Base-by-base conservation (phyloP, 441 rosid genomes). In the Populus hybrid region DNA sequence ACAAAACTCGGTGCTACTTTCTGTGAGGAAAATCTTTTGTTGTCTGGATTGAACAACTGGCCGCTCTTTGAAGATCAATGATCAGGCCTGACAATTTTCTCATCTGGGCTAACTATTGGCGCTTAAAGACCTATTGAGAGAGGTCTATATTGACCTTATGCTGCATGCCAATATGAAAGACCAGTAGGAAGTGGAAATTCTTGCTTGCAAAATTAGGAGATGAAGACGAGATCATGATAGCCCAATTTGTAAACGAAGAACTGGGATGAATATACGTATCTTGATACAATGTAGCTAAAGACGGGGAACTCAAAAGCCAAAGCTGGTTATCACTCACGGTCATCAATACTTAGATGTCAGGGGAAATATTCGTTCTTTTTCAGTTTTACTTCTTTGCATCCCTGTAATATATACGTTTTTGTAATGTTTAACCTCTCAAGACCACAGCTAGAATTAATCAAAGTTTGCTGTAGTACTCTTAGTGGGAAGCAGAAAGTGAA, bases 1-100 rank as follows among this genome's bases (percentile, higher is more conserved):
- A 64, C 74, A 36, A 79, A 83, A 80, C 77, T 82, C 29, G 61
- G 81, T 68, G 76, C 66, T 50, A 35, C 42, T 26, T 77, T 76
- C 42, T 23, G 42, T 16, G 78, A 71, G 42, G 79, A 80, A 74
- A 69, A 69, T 21, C 45, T 66, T 74, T 83, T 64, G 73, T 42
- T 31, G 18, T 28, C 82, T 67, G 38, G 35, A 53, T 42, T 76
- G 18, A 76, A 76, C 64, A 45, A 72, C 69, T 68, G 63, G 28
- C 16, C 42, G 1, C 66, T 45, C 56, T 45, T 63, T 68, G 40
- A 56, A 28, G 33, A 23, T 75, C 50, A 45, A 9, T 72, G 53
- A 26, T 31, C 64, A 59, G 29, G 50, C 38, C 66, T 9, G 36
- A 6, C 59, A 56, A 28, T 26, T 77, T 61, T 26, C 33, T 63